Evolutionary conservation across 176 grass and related monocot species (phyloP), one percentile per base, ranked within the genome.

Genomic region (Rhipidocladum racemiflorum): DNA sequence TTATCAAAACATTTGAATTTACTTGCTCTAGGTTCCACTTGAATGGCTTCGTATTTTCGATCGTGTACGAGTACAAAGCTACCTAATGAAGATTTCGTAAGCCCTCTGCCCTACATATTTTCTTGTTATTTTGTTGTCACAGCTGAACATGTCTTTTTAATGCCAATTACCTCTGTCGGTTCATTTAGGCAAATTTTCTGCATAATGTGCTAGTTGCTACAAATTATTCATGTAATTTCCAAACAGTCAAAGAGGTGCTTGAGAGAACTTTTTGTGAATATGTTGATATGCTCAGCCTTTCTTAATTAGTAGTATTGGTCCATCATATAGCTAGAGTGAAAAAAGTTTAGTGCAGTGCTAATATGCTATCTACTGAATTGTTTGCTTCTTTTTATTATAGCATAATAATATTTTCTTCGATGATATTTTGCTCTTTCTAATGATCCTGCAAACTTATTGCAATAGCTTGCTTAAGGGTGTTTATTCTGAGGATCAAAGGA

Each of bases 31-130:
- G 88, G 82, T 91, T 81, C 91, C 91, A 68, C 78, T 89, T 81
- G 91, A 94, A 24, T 91, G 91, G 91, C 86, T 94, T 72, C 51
- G 69, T 74, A 40, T 77, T 67, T 91, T 91, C 62, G 75, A 86
- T 81, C 35, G 56, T 30, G 13, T 84, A 38, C 74, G 75, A 12
- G 68, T 84, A 12, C 61, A 53, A 29, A 84, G 79, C 49, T 94
- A 81, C 65, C 76, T 86, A 66, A 91, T 44, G 76, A 91, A 76
- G 45, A 91, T 25, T 76, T 28, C 9, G 91, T 88, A 90, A 68
- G 82, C 72, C 49, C 67, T 75, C 32, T 78, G 1, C 0, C 18
- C 40, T 27, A 12, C 76, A 30, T 30, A 70, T 18, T 21, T 21
- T 6, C 28, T 34, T 6, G 0, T 39, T 25, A 62, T 57, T 43